Evolutionary conservation across 2,329 filamentous ascomycete genomes (phyloP), one percentile per base, ranked within the genome.

Genomic region (Macroventuria anomochaeta): DNA sequence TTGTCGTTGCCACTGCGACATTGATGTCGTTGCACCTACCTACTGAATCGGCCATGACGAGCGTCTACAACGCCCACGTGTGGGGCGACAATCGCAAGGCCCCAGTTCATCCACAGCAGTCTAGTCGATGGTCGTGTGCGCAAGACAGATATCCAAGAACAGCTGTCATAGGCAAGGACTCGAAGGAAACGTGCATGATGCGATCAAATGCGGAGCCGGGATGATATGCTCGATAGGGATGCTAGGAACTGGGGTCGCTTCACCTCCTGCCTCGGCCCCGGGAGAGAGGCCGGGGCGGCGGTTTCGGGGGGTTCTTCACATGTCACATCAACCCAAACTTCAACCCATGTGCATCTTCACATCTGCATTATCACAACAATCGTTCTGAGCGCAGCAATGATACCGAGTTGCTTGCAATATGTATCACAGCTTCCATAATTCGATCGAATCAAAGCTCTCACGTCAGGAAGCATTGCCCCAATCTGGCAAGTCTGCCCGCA

Each of bases 31-130:
- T n/a, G 39, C 21, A 73, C 74, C 49, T 66, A 76, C 74, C 74
- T 50, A 77, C 73, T 12, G 74, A 76, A 61, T 77, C 75, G 52
- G 74, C 69, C 74, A 77, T 76, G 36, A 58, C 63, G 48, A 63
- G 62, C 54, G 57, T 61, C 44, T 53, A 53, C 49, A 50, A 59
- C 53, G 54, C 65, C 64, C 38, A 28, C 33, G 13, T 6, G 46
- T 10, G 29, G 37, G 36, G n/a, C n/a, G 31, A 13, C 11, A 12
- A 12, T 13, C 7, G 11, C 12, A 7, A 29, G 6, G 3, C 28
- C 28, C n/a, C n/a, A n/a, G n/a, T n/a, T 29, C 28, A 25, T 25
- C 23, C 23, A 25, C 28, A 13, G 12, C 26, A 28, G 25, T 21
- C 15, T 20, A 13, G 42, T n/a, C 11, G 13, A 15, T 48, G 37